Base-by-base conservation (phyloP, 805 yeast genomes). In the Candida palmyrensis region DNA sequence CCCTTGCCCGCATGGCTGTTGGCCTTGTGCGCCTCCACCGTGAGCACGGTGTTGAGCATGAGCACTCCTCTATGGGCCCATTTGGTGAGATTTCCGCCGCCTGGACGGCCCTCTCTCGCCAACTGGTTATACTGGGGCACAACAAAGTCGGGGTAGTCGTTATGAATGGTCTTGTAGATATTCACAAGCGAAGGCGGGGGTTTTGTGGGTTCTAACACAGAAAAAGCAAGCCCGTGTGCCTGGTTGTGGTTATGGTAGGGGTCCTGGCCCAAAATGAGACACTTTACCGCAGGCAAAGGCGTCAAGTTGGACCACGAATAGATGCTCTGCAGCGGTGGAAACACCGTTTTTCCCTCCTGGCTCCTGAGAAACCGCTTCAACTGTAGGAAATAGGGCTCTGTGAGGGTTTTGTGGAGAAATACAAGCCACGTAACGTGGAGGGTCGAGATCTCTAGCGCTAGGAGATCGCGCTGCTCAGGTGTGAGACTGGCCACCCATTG, bases 171-270 rank as follows among this genome's bases (percentile, higher is more conserved):
- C 49, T 87, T 90, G 65, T 81, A 92, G 36, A 92, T 92, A 52
- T 92, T 92, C 30, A 75, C 67, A 37, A 92, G 64, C 2, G 96
- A 87, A 0, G 98, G 97, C 2, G 92, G 82, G 2, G 77, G 76
- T 1, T 87, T 79, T 1, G 73, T 66, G 1, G 96, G 95, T 20
- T 83, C 82, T 36, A 77, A 70, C 1, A 92, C 97, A 14, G 94
- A 83, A 47, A 92, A 92, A 3, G 98, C 97, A 18, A 92, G 62
- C 0, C 98, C 98, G 51, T 92, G 98, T 0, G 98, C 98, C 56
- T 92, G 98, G 53, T 84, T 83, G 46, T 59, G 58, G 54, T 88
- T 87, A 57, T 92, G 98, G 54, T 92, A 92, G 1, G 98, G 98
- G 54, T 92, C 98, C 55, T 92, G 98, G 1, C 98, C 98, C 28